Evolutionary conservation across 371 early-diverging fungal species (phyloP).

Genomic region (Mucor irregularis): DNA sequence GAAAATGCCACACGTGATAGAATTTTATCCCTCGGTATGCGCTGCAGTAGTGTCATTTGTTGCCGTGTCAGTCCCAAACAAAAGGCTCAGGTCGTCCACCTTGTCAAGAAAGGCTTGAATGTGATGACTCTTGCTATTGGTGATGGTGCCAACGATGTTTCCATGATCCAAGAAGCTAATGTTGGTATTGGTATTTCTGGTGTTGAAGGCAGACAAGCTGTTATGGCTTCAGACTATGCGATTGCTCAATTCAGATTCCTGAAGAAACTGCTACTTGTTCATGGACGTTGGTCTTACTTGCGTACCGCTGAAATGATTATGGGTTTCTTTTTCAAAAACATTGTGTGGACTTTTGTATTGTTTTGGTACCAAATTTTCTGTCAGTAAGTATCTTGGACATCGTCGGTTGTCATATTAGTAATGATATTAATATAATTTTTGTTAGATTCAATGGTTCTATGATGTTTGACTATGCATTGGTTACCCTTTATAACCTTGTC

Average conservation of each 20-base stretch:
- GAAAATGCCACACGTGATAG: constrained; percentile 53
- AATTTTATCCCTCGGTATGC: constrained; percentile 69
- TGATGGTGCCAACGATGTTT: constrained; percentile 94
- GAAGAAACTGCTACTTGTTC: constrained; percentile 72
- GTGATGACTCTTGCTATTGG: constrained; percentile 86
- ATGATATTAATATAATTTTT: constrained; percentile 38
- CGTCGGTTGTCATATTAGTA: background rate
- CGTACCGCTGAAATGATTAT: constrained; percentile 77
- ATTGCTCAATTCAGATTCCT: constrained; percentile 86
- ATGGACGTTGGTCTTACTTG: constrained; percentile 86
- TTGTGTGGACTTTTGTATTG: constrained; percentile 76
- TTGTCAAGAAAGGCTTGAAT: constrained; percentile 45
- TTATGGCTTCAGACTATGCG: constrained; percentile 89
- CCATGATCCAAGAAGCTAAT: constrained; percentile 92
- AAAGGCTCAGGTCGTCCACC: constrained; percentile 82
- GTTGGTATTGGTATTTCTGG: constrained; percentile 93
- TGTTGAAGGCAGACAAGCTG: constrained; percentile 94
- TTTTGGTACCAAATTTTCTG: constrained; percentile 85
- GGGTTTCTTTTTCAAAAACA: constrained; percentile 81
- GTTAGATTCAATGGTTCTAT: constrained; percentile 51
- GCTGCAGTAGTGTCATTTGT: constrained; percentile 77
- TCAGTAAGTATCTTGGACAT: constrained; percentile 50
- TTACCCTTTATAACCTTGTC: constrained; percentile 77
- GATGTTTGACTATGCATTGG: constrained; percentile 82
- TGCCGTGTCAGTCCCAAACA: constrained; percentile 91